Conservation (phyloP, 2,329 filamentous ascomycete species). For the Cladosporium phlei region DNA sequence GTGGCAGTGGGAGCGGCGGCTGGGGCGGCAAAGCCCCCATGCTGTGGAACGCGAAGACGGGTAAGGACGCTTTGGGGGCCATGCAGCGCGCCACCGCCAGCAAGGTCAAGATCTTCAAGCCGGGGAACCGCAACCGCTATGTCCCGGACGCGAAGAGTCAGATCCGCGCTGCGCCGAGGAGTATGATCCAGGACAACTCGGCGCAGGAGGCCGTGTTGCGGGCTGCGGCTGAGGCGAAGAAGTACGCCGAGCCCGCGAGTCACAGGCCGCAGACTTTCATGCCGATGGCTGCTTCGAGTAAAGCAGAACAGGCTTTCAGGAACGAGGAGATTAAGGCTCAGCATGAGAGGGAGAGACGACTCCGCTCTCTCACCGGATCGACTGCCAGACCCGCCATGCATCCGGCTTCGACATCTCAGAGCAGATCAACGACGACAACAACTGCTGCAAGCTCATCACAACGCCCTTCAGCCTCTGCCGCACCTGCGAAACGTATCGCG, state of each 20-base stretch:
- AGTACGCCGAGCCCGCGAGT: background rate
- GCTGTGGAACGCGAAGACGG: constrained; percentile 9
- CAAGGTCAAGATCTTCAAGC: constrained; percentile 1
- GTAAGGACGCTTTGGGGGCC: constrained; percentile 5
- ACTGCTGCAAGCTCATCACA: background rate
- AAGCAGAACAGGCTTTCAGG: constrained; percentile 2
- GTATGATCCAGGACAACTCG: constrained; percentile 8
- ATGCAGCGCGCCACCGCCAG: constrained; percentile 7
- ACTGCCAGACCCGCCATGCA: background rate
- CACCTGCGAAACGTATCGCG: background rate
- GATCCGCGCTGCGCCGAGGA: constrained; percentile 7
- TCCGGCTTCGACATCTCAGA: background rate
- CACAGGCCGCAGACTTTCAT: background rate
- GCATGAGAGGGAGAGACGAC: background rate
- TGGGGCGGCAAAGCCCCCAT: background rate
- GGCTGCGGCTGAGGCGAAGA: constrained; percentile 10
- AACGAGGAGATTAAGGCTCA: constrained; percentile 5
- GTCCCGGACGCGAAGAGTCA: constrained; percentile 6
- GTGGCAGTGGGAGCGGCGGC: background rate
- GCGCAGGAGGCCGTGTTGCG: constrained; percentile 2
- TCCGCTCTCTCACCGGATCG: constrained; percentile 1
- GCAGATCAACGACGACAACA: background rate
- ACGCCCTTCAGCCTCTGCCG: background rate
- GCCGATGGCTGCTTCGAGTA: background rate
- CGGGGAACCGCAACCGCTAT: background rate